A percentile compares a stretch with the other conserved stretches of the same genome.
Conservation (phyloP, 2,329 filamentous ascomycete genomes). For the Diaporthe eres region DNA sequence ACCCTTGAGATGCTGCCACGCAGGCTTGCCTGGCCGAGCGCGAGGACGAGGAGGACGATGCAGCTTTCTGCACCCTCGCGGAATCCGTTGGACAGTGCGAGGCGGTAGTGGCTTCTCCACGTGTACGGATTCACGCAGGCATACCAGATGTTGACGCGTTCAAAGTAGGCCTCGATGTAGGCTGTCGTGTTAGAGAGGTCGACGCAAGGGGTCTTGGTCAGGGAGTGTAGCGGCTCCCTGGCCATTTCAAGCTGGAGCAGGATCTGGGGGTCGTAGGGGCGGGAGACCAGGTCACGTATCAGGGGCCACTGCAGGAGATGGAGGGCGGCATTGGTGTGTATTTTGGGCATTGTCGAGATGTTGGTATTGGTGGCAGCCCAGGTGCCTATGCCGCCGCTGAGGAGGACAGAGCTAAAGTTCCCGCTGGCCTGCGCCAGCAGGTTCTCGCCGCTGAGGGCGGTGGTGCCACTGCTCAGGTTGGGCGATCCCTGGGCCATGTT, state of each 20-base stretch:
- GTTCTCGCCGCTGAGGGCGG: conserved; percentile 70
- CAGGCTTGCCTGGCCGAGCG: conserved; percentile 82
- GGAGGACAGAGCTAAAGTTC: conserved; percentile 68
- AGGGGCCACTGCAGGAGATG: conserved; percentile 86
- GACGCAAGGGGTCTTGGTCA: conserved; percentile 75
- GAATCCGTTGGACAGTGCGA: conserved; percentile 81
- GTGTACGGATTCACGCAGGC: conserved; percentile 87
- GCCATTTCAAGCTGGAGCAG: conserved; percentile 86
- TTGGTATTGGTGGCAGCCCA: conserved; percentile 74
- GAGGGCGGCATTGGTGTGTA: conserved; percentile 84
- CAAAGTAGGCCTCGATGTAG: conserved; percentile 86
- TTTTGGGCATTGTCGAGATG: conserved; percentile 88
- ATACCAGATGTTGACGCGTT: conserved; percentile 87
- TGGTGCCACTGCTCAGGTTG: conserved; percentile 73
- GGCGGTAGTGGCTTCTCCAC: conserved; percentile 82
- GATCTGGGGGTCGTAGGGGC: conserved; percentile 85
- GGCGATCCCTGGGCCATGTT: conserved; percentile 74
- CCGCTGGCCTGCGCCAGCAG: conserved; percentile 61
- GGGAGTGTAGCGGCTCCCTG: conserved; percentile 78
- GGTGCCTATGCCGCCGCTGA: conserved; percentile 77
- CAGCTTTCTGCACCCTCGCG: conserved; percentile 86
- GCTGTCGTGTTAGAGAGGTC: conserved; percentile 81
- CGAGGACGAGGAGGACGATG: conserved; percentile 83
- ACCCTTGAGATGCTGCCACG: conserved; percentile 83
- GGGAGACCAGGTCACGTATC: conserved; percentile 82